These are phyloP conservation scores for Huntiella moniliformis DNA, from an alignment of 2,329 filamentous ascomycete species.

Conservation along the genomic window DNA sequence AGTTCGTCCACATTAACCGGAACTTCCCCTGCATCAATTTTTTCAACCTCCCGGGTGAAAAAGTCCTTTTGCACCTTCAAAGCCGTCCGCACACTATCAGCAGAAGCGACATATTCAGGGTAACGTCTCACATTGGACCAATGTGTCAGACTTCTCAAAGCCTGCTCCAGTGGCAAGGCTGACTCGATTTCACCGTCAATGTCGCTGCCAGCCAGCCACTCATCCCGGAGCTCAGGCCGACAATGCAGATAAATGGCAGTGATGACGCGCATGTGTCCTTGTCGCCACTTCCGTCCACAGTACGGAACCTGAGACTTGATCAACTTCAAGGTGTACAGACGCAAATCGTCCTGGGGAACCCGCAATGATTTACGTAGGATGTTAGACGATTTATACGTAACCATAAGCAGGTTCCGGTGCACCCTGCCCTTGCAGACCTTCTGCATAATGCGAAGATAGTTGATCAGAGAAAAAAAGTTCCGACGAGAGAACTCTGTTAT, in stretches of 20 bases:
- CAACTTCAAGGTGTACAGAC: conserved; percentile 88
- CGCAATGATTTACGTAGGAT: conserved; percentile 85
- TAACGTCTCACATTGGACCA: conserved; percentile 83
- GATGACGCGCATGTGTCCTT: conserved; percentile 96
- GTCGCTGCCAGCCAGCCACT: conserved; percentile 83
- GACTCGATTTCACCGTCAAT: conserved; percentile 90
- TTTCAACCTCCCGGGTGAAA: conserved; percentile 59
- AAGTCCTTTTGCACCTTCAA: conserved; percentile 43
- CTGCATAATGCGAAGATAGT: conserved; percentile 88
- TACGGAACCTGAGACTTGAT: conserved; percentile 99
- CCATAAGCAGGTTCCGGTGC: conserved; percentile 79
- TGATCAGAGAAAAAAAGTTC: conserved; percentile 90
- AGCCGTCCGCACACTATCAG: conserved; percentile 18
- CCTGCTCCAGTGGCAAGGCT: conserved; percentile 79
- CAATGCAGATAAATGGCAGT: conserved; percentile 92
- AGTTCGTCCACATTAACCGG: conserved; percentile 2
- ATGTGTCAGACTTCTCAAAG: conserved; percentile 70
- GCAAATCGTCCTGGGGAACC: conserved; percentile 69
- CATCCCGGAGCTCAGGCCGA: conserved; percentile 76
- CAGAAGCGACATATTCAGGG: conserved; percentile 51
- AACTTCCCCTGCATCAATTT: conserved; percentile 31
- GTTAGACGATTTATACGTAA: conserved; percentile 86
- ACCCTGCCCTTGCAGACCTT: conserved; percentile 94
- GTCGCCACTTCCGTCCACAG: conserved; percentile 94
- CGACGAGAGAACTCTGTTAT: conserved; percentile 84